These are phyloP conservation scores for Brasilioporus rufonigricans DNA, from an alignment of 768 basidiomycete genomes.

Conservation along the genomic window DNA sequence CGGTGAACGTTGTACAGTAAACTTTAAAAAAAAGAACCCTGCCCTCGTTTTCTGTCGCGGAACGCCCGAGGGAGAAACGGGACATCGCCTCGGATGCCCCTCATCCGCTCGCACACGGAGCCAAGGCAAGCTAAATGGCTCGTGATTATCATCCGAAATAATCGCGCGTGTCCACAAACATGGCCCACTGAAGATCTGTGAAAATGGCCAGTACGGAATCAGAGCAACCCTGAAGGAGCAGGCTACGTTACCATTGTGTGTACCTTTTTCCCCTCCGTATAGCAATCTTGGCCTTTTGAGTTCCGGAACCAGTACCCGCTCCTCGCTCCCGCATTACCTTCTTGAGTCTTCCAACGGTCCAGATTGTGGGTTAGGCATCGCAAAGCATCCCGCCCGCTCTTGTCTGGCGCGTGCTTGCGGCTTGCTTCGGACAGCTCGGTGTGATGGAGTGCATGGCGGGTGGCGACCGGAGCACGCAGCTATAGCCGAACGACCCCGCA, in stretches of 20 bases:
- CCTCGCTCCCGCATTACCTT: neutral
- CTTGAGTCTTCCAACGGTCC: neutral
- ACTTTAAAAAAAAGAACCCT: conserved; percentile 20
- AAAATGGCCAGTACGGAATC: conserved; percentile 17
- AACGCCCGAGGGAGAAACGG: neutral
- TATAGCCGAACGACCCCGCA: no score
- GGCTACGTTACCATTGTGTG: conserved; percentile 17
- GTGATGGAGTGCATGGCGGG: no score
- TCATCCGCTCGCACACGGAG: neutral
- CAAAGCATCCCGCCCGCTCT: neutral
- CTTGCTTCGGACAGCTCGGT: no score
- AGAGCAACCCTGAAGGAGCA: conserved; percentile 35
- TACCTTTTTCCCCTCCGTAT: conserved; percentile 8
- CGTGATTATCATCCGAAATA: conserved; percentile 10
- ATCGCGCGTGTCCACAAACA: conserved; percentile 8
- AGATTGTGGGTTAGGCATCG: neutral
- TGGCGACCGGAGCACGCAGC: no score
- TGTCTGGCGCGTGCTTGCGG: no score
- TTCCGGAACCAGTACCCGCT: neutral
- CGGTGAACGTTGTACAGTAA: conserved; percentile 25
- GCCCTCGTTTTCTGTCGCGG: conserved; percentile 1
- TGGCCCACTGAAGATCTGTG: conserved; percentile 15
- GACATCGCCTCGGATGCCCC: conserved; percentile 2
- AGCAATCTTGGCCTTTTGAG: neutral
- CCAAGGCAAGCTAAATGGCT: neutral